These are phyloP conservation scores for Selaginella tamariscina DNA, from an alignment of 75 land plant species.

Conservation along the genomic window DNA sequence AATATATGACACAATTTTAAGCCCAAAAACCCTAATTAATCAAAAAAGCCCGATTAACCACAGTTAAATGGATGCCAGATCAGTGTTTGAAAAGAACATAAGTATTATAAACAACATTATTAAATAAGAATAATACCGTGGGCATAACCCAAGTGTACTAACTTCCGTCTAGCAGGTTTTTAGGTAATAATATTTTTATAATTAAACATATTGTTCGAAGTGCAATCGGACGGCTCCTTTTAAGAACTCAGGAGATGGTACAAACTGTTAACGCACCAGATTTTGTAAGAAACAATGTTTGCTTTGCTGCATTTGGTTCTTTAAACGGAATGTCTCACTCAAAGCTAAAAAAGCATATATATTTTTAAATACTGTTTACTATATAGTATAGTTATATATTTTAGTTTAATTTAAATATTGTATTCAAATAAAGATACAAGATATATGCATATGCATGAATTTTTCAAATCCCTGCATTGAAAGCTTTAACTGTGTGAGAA, in stretches of 20 bases:
- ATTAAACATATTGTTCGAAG: no score
- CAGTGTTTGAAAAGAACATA: slow-evolving; percentile 15
- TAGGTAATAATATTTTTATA: no score
- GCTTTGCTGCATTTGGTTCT: slow-evolving; percentile 55
- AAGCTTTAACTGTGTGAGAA: slow-evolving; percentile 50
- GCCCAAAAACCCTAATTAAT: slow-evolving; percentile 46
- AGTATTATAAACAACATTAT: not conserved
- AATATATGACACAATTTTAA: slow-evolving; percentile 30
- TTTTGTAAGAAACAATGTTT: slow-evolving; percentile 48
- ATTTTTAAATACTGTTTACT: no score
- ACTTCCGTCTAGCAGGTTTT: slow-evolving; percentile 88
- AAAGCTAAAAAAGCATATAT: slow-evolving; percentile 36
- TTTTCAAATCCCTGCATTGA: no score
- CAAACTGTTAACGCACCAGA: slow-evolving; percentile 72
- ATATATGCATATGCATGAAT: no score
- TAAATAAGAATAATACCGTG: not conserved
- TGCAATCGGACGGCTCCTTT: slow-evolving; percentile 56
- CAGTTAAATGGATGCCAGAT: slow-evolving; percentile 32
- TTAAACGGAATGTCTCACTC: slow-evolving; percentile 74
- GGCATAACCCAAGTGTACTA: slow-evolving; percentile 68
- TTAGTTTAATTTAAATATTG: not conserved
- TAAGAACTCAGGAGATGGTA: slow-evolving; percentile 77
- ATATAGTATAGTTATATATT: not conserved
- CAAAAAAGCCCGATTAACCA: slow-evolving; percentile 40
- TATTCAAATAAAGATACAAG: not conserved